A percentile compares a stretch with the other conserved stretches of the same genome.
Conservation (phyloP, 805 yeast species). For the Zygoascus bituminiphila region DNA sequence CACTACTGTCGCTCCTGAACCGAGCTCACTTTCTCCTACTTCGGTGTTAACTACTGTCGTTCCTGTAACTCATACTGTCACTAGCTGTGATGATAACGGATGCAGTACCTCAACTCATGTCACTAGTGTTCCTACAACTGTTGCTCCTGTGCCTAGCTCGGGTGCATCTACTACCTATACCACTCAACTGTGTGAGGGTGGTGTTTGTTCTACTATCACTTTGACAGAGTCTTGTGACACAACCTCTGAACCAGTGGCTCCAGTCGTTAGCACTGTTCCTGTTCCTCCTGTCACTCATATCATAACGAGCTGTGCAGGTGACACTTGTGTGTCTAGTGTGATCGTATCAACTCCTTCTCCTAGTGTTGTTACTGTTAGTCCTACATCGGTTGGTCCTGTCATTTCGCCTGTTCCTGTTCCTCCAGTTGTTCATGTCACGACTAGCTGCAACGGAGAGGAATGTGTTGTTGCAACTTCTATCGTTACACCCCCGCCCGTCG, state of each 20-base stretch:
- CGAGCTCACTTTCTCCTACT: background rate
- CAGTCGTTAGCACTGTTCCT: background rate
- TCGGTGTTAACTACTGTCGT: background rate
- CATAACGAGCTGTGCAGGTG: background rate
- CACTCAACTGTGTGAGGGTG: background rate
- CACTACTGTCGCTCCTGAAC: background rate
- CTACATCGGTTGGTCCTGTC: background rate
- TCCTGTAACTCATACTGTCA: background rate
- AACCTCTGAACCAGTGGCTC: background rate
- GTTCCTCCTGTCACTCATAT: background rate
- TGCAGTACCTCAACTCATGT: background rate
- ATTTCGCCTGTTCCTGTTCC: background rate
- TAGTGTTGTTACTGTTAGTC: background rate
- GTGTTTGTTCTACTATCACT: conserved; percentile 1
- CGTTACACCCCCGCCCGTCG: background rate
- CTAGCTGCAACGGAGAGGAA: background rate
- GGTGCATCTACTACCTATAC: background rate
- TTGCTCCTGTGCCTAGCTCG: background rate
- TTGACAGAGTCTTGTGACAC: background rate
- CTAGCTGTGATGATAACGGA: background rate
- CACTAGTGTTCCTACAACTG: background rate
- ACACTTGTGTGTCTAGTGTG: background rate
- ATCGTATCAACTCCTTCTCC: background rate
- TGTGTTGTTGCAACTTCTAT: background rate
- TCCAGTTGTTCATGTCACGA: background rate